Conservation (phyloP, 495 filamentous ascomycete species). For the Lophiostoma macrostomum region DNA sequence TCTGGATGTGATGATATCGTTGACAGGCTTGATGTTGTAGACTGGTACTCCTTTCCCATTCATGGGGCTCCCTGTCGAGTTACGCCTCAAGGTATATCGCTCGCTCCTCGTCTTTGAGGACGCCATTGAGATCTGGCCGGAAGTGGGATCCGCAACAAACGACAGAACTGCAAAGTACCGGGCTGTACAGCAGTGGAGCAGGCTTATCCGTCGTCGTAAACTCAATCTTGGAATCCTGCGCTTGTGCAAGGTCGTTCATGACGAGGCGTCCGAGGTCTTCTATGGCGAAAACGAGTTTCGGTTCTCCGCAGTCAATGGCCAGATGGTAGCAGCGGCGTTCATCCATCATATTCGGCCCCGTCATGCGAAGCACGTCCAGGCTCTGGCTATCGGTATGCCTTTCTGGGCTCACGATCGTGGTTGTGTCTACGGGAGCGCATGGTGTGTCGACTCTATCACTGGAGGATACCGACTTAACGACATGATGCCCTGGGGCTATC, state of each 20-base stretch:
- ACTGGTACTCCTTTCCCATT: background rate
- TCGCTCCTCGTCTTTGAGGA: background rate
- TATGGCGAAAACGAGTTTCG: constrained; percentile 13
- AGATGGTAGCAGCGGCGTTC: background rate
- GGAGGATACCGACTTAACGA: too few species aligned
- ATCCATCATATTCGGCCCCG: background rate
- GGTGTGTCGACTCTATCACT: too few species aligned
- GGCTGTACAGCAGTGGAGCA: background rate
- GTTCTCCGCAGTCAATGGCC: constrained; percentile 3
- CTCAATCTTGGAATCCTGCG: constrained; percentile 5
- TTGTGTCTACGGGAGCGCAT: too few species aligned
- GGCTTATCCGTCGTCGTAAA: background rate
- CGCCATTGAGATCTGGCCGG: constrained; percentile 2
- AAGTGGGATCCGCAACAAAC: background rate
- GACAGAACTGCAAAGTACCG: background rate
- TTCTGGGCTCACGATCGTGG: too few species aligned
- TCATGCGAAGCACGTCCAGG: too few species aligned
- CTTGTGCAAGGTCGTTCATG: background rate
- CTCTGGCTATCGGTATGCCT: too few species aligned
- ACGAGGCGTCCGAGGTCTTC: constrained; percentile 1
- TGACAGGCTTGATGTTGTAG: too few species aligned
- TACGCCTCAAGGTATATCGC: background rate
- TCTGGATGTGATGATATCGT: too few species aligned
- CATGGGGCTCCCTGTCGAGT: background rate
- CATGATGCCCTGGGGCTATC: too few species aligned